These are phyloP conservation scores for Erigeron canadensis DNA, from an alignment of 129 eudicot genomes.

Conservation along the genomic window DNA sequence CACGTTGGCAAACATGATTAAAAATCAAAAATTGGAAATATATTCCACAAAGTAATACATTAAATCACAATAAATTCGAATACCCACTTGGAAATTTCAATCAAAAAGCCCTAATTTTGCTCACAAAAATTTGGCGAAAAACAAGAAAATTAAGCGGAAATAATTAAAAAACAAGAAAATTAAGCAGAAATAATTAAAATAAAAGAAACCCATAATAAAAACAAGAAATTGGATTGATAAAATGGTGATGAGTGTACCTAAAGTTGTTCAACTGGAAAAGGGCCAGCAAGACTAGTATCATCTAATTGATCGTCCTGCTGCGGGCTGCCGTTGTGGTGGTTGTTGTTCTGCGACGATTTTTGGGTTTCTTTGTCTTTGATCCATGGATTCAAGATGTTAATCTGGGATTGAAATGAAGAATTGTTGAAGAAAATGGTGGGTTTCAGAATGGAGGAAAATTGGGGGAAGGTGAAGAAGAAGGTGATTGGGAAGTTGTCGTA, in stretches of 20 bases:
- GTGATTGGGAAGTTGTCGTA: no score
- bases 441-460: no score
- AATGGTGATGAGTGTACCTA: conserved; percentile 43
- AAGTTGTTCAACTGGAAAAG: conserved; percentile 87
- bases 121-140: neutral
- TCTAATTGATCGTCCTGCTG: conserved; percentile 57
- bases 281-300: conserved; percentile 55
- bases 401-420: no score
- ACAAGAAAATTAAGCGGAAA: no score
- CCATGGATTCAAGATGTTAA: conserved; percentile 29
- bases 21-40: neutral
- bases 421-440: no score
- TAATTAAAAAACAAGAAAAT: no score
- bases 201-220: conserved; percentile 23
- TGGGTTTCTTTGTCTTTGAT: conserved; percentile 59
- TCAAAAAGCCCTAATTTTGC: conserved; percentile 24
- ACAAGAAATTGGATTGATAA: neutral
- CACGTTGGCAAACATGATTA: no score
- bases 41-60: neutral
- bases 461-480: no score
- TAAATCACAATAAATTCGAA: conserved; percentile 6
- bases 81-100: conserved; percentile 15
- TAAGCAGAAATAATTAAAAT: neutral
- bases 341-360: conserved; percentile 40
- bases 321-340: conserved; percentile 26